Evolutionary conservation across 2,329 filamentous ascomycete genomes (phyloP).

Genomic region (Trichoderma aggressivum): DNA sequence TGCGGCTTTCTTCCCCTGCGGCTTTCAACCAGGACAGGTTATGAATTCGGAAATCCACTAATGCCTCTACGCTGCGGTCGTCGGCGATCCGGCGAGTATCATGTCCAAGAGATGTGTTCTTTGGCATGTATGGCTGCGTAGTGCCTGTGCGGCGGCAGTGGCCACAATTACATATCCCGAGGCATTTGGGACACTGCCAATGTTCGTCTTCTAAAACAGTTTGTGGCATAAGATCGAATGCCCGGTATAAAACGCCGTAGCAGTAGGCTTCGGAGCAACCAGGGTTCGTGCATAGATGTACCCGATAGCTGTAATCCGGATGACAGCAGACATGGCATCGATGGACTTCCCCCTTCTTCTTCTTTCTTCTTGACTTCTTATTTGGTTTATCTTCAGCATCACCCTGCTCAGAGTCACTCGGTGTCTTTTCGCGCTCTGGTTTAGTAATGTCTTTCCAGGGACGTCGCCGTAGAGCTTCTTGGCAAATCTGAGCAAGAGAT

Average conservation of each 20-base stretch:
- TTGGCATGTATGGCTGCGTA: conserved; percentile 80
- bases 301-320: conserved; percentile 77
- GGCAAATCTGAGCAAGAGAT: conserved; percentile 87
- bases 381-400: conserved; percentile 61
- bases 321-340: conserved; percentile 81
- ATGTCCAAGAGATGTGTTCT: conserved; percentile 82
- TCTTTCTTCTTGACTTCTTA: conserved; percentile 55
- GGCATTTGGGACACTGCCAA: conserved; percentile 89
- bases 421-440: conserved; percentile 46
- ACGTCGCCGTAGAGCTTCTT: conserved; percentile 75
- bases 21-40: conserved; percentile 79
- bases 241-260: conserved; percentile 88
- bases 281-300: conserved; percentile 70
- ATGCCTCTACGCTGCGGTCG: conserved; percentile 80
- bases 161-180: conserved; percentile 82
- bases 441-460: conserved; percentile 82
- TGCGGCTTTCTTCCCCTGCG: conserved; percentile 55
- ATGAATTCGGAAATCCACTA: conserved; percentile 87
- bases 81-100: conserved; percentile 90
- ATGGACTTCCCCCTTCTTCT: conserved; percentile 53
- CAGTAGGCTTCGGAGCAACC: conserved; percentile 78
- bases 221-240: conserved; percentile 86
- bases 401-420: conserved; percentile 51
- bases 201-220: conserved; percentile 72
- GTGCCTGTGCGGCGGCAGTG: conserved; percentile 64